Conservation (phyloP, 371 early-diverging fungal species). For the Mucor ambiguus region DNA sequence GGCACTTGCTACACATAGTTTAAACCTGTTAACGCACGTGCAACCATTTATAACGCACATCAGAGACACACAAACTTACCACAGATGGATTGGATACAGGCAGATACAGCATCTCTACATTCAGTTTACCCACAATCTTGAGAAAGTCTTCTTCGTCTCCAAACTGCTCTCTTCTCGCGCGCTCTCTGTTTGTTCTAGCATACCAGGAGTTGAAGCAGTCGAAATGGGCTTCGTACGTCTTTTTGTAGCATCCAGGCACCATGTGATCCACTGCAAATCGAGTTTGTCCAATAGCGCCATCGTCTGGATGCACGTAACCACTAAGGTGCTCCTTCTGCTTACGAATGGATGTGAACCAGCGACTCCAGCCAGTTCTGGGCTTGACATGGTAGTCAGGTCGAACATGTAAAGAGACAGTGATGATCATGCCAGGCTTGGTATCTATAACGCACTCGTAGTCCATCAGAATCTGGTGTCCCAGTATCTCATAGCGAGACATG, state of each 20-base stretch:
- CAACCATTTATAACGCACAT: background rate
- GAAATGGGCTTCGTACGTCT: slow-evolving; percentile 37
- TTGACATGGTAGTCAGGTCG: slow-evolving; percentile 50
- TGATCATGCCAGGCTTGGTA: slow-evolving; percentile 43
- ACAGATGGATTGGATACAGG: slow-evolving; percentile 35
- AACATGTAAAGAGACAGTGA: slow-evolving; percentile 50
- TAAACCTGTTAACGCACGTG: background rate
- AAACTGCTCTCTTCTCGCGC: slow-evolving; percentile 34
- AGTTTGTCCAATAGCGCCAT: slow-evolving; percentile 50
- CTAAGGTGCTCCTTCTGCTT: slow-evolving; percentile 45
- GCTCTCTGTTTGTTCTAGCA: slow-evolving; percentile 26
- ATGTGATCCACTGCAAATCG: slow-evolving; percentile 48
- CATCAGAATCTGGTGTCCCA: slow-evolving; percentile 36
- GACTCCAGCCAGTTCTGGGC: slow-evolving; percentile 33
- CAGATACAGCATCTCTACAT: slow-evolving; percentile 43
- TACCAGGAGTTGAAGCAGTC: slow-evolving; percentile 54
- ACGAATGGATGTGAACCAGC: slow-evolving; percentile 34
- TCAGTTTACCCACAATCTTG: slow-evolving; percentile 43
- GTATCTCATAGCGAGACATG: slow-evolving; percentile 37
- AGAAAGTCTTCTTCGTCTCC: slow-evolving; percentile 42
- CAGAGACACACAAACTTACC: slow-evolving; percentile 25
- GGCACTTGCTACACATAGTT: slow-evolving; percentile 34
- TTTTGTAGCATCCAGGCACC: slow-evolving; percentile 43
- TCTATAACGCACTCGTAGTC: slow-evolving; percentile 51
- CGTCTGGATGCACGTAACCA: slow-evolving; percentile 44